Conservation (phyloP, 2,329 filamentous ascomycete genomes). For the Fusarium stilboides region DNA sequence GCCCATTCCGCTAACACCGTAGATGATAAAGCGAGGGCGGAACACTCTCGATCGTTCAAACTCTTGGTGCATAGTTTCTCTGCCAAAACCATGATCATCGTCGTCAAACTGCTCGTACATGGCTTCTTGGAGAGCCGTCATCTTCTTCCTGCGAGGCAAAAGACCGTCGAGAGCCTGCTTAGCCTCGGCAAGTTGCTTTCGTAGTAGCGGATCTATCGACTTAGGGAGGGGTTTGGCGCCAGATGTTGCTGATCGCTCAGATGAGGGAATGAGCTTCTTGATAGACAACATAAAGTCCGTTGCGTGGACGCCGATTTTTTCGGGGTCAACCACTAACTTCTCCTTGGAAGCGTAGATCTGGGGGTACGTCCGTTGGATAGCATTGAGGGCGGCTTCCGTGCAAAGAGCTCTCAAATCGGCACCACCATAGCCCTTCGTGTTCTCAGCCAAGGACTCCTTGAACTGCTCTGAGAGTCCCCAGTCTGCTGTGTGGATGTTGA, state of each 20-base stretch:
- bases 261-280: slow-evolving; percentile 96
- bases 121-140: slow-evolving; percentile 93
- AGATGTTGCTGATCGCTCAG: slow-evolving; percentile 89
- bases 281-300: slow-evolving; percentile 98
- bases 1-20: slow-evolving; percentile 90
- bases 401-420: slow-evolving; percentile 94
- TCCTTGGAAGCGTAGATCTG: slow-evolving; percentile 94
- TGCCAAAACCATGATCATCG: slow-evolving; percentile 85
- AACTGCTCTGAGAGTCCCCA: slow-evolving; percentile 88
- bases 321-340: slow-evolving; percentile 89
- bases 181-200: slow-evolving; percentile 79
- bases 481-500: slow-evolving; percentile 95
- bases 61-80: slow-evolving; percentile 81
- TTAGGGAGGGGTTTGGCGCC: slow-evolving; percentile 86
- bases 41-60: slow-evolving; percentile 93
- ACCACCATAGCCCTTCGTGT: slow-evolving; percentile 97
- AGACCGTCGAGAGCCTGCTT: slow-evolving; percentile 79
- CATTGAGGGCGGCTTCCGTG: slow-evolving; percentile 95
- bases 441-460: slow-evolving; percentile 85
- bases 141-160: slow-evolving; percentile 86
- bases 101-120: slow-evolving; percentile 91
- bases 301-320: slow-evolving; percentile 86
- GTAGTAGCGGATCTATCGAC: slow-evolving; percentile 84
- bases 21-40: slow-evolving; percentile 87
- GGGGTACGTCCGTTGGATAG: slow-evolving; percentile 94